Evolutionary conservation across 352 stramenopile genomes (phyloP), one percentile per base, ranked within the genome.

Genomic region (Globisporangium echinulatum): DNA sequence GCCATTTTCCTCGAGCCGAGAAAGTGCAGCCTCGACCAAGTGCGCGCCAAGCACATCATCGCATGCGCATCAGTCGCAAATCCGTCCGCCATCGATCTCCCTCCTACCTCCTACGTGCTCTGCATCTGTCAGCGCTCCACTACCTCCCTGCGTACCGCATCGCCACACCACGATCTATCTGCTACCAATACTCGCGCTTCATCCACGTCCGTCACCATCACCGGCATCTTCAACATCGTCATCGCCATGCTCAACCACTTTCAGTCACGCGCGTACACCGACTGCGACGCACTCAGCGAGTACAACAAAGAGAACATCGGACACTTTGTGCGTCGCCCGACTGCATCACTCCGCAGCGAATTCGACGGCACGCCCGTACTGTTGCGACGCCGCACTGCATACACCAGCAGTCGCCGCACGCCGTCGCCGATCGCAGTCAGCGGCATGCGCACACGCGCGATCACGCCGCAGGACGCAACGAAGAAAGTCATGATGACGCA

Each of bases 241-340:
- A 33, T 15, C 10, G 56, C 13, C 19, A 80, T 80, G 74, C 46
- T 79, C n/a, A 68, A 78, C 54, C 68, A 74, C 58, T 48, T 79
- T 51, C 43, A 77, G 63, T 70, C 72, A 33, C 70, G 72, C 42
- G 61, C 79, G 36, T 79, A 71, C 56, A 61, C 66, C 59, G 70
- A 84, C 36, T 61, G 67, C 52, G 64, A 33, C 25, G 25, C 25
- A 33, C 25, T 70, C 40, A 69, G 83, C 54, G 71, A 87, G 50
- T 59, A 54, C 58, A 74, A 89, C 66, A 89, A 89, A 69, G 79
- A 89, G 62, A 89, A 89, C 66, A 58, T 79, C n/a, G 79, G 75
- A 42, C 80, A 83, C 56, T 65, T 79, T 39, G 70, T 86, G 56
- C 73, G 70, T 25, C 68, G 72, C 7, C 69, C 66, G 13, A 61